phyloP scores from a whole-genome alignment of 306 rosid species.

The Vigna reflexopilosa region DNA sequence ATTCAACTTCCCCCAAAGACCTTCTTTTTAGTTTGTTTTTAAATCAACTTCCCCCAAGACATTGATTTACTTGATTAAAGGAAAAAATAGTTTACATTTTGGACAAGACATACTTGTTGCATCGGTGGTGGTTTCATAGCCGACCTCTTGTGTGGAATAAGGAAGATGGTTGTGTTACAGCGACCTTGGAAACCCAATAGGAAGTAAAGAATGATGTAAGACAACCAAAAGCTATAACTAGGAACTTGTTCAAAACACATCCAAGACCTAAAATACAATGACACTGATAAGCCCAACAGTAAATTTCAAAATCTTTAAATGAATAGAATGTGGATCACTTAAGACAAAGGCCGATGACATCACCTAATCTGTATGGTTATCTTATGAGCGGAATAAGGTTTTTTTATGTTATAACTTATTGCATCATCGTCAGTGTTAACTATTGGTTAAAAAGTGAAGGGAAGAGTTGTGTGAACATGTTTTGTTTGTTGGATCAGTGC shows the following conservation, averaged over 20 bases:
- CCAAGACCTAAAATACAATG: no score
- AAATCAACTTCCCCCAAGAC: background rate
- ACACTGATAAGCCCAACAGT: background rate
- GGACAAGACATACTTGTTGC: conserved; percentile 1
- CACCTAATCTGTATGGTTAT: background rate
- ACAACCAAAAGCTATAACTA: no score
- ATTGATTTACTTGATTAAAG: background rate
- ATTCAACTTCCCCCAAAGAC: background rate
- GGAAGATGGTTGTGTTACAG: background rate
- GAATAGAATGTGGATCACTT: background rate
- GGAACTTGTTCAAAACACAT: background rate
- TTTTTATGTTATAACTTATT: background rate
- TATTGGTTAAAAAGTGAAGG: conserved; percentile 30
- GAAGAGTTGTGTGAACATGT: background rate
- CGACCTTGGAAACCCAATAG: background rate
- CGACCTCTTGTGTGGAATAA: background rate
- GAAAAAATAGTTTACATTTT: conserved; percentile 17
- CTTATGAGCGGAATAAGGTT: background rate
- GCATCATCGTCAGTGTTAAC: conserved; percentile 25
- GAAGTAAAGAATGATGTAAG: no score
- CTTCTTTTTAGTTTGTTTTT: background rate
- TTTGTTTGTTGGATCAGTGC: conserved; percentile 53
- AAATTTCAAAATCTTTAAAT: background rate
- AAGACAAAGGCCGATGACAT: background rate
- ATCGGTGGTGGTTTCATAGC: conserved; percentile 35